These are phyloP conservation scores for Phylloporus scabripes DNA, from an alignment of 768 basidiomycete species.

Conservation along the genomic window DNA sequence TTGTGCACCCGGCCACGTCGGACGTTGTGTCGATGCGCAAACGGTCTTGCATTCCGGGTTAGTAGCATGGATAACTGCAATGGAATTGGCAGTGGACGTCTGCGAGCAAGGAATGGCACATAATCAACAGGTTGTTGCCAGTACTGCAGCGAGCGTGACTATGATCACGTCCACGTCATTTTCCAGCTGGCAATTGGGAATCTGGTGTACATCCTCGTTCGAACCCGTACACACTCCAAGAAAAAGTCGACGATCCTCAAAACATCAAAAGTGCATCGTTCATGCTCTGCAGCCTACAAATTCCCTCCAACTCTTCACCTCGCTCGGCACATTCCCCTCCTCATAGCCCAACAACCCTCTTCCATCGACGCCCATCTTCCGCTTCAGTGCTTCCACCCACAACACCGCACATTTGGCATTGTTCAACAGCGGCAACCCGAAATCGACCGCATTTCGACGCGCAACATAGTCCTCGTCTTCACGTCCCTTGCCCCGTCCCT, in stretches of 20 bases:
- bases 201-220: too few relatives aligned
- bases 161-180: too few relatives aligned
- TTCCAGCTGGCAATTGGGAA: too few relatives aligned
- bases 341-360: conserved; percentile 61
- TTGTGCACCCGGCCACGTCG: too few relatives aligned
- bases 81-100: too few relatives aligned
- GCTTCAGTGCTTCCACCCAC: conserved; percentile 83
- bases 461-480: conserved; percentile 97
- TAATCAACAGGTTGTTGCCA: too few relatives aligned
- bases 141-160: too few relatives aligned
- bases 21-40: too few relatives aligned
- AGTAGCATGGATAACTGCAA: too few relatives aligned
- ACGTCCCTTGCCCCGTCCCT: conserved; percentile 65
- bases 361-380: conserved; percentile 75
- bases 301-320: conserved; percentile 89
- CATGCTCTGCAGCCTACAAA: conserved; percentile 73
- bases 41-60: too few relatives aligned
- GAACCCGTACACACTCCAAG: not conserved
- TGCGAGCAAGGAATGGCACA: too few relatives aligned
- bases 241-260: not conserved
- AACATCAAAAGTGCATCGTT: not conserved
- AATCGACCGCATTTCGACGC: conserved; percentile 93
- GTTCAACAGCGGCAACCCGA: conserved; percentile 87
- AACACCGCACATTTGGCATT: conserved; percentile 84
- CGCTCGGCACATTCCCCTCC: conserved; percentile 85